Evolutionary conservation across 768 basidiomycete species (phyloP), one percentile per base, ranked within the genome.

Genomic region (Termitomyces heimii): DNA sequence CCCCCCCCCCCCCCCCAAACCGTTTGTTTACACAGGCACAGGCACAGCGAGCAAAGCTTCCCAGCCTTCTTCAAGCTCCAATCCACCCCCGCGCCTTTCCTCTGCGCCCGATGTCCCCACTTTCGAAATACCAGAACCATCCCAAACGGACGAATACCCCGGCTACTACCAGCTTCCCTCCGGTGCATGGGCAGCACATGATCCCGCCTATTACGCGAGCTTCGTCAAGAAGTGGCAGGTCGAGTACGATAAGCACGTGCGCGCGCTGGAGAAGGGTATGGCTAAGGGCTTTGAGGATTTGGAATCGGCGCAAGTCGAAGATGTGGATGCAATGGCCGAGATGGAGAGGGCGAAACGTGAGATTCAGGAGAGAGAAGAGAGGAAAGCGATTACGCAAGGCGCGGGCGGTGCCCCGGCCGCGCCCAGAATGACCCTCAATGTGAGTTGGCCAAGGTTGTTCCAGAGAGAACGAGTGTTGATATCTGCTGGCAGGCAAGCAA

Each of bases 101-200:
- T 82, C 91, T 24, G 91, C 92, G 0, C 91, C 91, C 5, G 69
- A 68, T 14, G 68, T 93, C 12, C 79, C 86, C 5, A 82, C 82
- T 44, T 92, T 86, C 61, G 75, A 80, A 42, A 82, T 85, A 0
- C 92, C 90, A 1, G 83, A 86, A 53, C 92, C 92, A 1, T 86
- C 84, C 6, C 80, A 82, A 4, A 75, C 76, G 8, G 92, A 94
- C 65, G 81, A 82, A 16, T 92, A 92, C 68, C 92, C 92, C 0
- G 92, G 92, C 6, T 94, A 94, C 73, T 93, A 94, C 63, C 84
- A 86, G 54, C 78, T 88, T 20, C 90, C 92, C 0, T 87, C 89
- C 7, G 92, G 92, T 18, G 70, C 78, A 34, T 95, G 92, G 84
- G 86, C 82, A 26, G 82, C 85, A 0, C 79, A 93, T 65, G 89